Base-by-base conservation (phyloP, 1,284 basidiomycete species). In the Trametes versicolor region DNA sequence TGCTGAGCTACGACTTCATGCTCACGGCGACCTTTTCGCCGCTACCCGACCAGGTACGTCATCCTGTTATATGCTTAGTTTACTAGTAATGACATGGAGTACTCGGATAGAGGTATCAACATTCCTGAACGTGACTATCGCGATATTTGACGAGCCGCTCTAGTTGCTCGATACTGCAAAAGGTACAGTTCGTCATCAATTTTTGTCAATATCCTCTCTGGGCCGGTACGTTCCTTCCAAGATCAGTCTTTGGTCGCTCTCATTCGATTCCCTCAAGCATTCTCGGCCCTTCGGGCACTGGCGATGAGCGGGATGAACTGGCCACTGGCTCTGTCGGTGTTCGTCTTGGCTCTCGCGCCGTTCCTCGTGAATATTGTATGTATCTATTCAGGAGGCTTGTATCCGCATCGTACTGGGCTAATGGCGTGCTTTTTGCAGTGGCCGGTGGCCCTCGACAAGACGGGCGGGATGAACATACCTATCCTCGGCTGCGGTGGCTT, bases 221-320 rank as follows among this genome's bases (percentile, higher is more conserved):
- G 25, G 52, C 54, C 9, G 17, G 43, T 47, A 47, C 39, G 39
- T 41, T 17, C 6, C 39, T 17, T 17, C 4, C 15, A 4, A 8
- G 12, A 9, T 9, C 39, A 9, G 7, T 6, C 34, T 17, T 17
- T 41, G 12, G 39, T 9, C 39, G 39, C 39, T 17, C 17, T 4
- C 39, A 4, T 47, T 25, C 23, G 45, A n/a, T n/a, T n/a, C n/a
- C 19, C 39, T 8, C 12, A 9, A 52, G 51, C 51, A 7, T 52
- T 52, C 34, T 52, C 51, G 4, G 51, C 32, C 5, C 17, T 52
- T 3, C 53, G 53, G 6, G 39, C 27, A 2, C 53, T 55, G 7
- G 53, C 53, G 10, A 15, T 55, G 15, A 55, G 53, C 39, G 25
- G 41, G 5, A 55, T 55, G 53, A 41, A 45, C 29, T 55, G 53